Percentiles rank a stretch among this genome's conserved stretches.
Evolutionary conservation across 805 yeast genomes (phyloP).

Genomic region (Spathaspora arborariae): DNA sequence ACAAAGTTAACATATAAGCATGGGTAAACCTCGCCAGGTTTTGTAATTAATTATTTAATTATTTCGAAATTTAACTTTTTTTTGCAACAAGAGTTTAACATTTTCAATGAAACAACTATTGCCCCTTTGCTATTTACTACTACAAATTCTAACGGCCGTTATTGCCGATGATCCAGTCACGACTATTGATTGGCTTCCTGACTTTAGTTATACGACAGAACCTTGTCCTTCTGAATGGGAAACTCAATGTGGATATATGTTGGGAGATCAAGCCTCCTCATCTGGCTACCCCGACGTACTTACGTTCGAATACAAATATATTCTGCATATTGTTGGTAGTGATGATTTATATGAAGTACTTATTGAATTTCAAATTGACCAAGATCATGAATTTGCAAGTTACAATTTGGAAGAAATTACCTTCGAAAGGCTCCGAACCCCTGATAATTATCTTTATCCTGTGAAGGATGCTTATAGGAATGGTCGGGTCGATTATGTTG

Average conservation of each 20-base stretch:
- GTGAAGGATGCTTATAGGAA: neutral
- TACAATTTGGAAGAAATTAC: neutral
- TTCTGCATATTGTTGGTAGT: neutral
- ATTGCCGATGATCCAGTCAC: neutral
- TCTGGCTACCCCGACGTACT: neutral
- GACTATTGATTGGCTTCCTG: neutral
- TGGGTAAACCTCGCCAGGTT: neutral
- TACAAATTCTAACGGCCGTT: neutral
- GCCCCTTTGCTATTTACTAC: neutral
- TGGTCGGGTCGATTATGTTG: neutral
- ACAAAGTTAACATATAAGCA: no score
- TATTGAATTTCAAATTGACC: neutral
- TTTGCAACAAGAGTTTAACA: neutral
- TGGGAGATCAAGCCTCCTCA: neutral
- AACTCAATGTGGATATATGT: neutral
- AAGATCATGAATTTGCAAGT: neutral
- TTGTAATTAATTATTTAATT: neutral
- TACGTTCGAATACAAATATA: neutral
- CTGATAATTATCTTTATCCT: neutral
- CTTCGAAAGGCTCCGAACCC: neutral
- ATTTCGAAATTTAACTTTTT: neutral
- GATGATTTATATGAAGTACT: neutral
- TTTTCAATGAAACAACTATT: neutral
- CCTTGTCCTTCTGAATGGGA: neutral
- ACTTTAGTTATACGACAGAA: neutral